Percentiles rank a stretch among this genome's conserved stretches.
phyloP scores from a whole-genome alignment of 805 yeast genomes.

The Metschnikowia anglica region DNA sequence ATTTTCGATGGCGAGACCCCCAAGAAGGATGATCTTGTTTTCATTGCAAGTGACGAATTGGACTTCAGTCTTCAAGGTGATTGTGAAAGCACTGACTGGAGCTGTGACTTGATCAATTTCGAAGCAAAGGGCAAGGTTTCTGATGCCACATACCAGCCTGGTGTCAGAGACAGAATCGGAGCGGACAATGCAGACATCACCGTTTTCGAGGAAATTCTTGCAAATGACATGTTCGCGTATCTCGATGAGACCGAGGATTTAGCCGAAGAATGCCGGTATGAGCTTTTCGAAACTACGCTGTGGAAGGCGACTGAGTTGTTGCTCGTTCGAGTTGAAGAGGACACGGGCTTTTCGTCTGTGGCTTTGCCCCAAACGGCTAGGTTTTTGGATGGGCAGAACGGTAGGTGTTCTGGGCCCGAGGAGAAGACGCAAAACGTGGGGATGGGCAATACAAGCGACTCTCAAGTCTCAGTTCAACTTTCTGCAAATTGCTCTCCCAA shows the following conservation, averaged over 20 bases:
- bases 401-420: background rate
- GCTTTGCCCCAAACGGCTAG: background rate
- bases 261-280: background rate
- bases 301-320: slow-evolving; percentile 3
- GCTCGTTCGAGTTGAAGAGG: slow-evolving; percentile 3
- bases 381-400: slow-evolving; percentile 1
- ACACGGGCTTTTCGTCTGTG: slow-evolving; percentile 1
- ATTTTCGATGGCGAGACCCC: too few species aligned
- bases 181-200: background rate
- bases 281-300: background rate
- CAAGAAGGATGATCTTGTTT: too few species aligned
- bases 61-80: too few species aligned
- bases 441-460: background rate
- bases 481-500: background rate
- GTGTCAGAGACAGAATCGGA: too few species aligned
- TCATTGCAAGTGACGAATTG: background rate
- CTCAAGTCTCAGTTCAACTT: background rate
- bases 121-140: background rate
- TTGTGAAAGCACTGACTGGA: too few species aligned
- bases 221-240: background rate
- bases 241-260: slow-evolving; percentile 4
- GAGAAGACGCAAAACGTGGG: background rate
- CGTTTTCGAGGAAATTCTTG: background rate
- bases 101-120: background rate
- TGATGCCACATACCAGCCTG: too few species aligned